Base-by-base conservation (phyloP, 2,329 filamentous ascomycete species). In the Trichophyton simii region DNA sequence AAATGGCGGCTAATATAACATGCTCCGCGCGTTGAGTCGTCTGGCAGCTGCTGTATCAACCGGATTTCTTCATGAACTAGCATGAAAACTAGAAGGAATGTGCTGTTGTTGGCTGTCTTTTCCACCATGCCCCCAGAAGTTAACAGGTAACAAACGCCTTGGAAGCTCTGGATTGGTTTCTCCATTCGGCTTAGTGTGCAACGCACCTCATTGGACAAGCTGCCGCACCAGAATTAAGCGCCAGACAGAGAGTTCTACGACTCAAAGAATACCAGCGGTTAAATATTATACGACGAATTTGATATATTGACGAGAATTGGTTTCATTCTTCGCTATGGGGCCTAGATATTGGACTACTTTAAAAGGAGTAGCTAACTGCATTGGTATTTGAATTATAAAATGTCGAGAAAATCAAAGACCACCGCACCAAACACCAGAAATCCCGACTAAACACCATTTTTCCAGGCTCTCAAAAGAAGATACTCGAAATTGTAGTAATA, bases 401-500 rank as follows among this genome's bases (percentile, higher is more conserved):
- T 20, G 52, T 55, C 8, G 6, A 55, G 28, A 55, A 34, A 34
- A 55, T 38, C 28, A 15, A 15, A 55, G 28, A 28, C 52, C 52
- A 55, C 52, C 52, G 34, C 52, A 20, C 52, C 52, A 28, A 55
- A 55, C 52, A 36, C 52, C 52, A 55, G 31, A 55, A 44, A 36
- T 9, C 52, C 52, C 52, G 34, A 55, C 25, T 36, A 25, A 36
- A 55, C 31, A 55, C 52, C 52, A 20, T 34, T 34, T 55, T 34
- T 28, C 52, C 25, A 18, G 25, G 52, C 52, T 55, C 52, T 18
- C 25, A 36, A 55, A 36, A 55, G 52, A 36, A 55, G 15, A 55
- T 55, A 34, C 15, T 55, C 52, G 52, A 36, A 55, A 55, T 34
- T 28, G 28, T 55, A 55, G 52, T 55, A 36, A 55, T 55, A 55